A percentile compares a stretch with the other conserved stretches of the same genome.
Conservation (phyloP, 495 filamentous ascomycete genomes). For the Neurospora sp. region DNA sequence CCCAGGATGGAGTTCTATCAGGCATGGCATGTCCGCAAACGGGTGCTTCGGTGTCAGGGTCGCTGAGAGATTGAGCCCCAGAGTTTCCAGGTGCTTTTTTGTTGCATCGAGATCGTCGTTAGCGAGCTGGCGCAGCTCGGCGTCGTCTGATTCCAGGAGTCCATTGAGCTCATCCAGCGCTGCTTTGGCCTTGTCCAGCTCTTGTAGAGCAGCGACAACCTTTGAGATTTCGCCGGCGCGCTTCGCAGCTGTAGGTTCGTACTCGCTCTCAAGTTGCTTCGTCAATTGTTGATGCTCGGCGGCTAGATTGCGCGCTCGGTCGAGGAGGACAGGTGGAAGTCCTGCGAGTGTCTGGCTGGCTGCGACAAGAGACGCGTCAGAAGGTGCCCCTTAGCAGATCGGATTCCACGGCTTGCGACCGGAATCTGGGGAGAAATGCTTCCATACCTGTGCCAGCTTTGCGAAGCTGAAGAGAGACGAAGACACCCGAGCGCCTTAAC, state of each 20-base stretch:
- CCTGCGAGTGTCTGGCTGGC: not conserved
- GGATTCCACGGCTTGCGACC: not conserved
- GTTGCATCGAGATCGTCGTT: conserved; percentile 63
- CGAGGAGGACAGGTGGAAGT: conserved; percentile 30
- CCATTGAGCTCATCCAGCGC: conserved; percentile 42
- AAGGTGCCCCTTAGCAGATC: not conserved
- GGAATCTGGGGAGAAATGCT: not conserved
- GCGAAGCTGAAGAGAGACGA: conserved; percentile 24
- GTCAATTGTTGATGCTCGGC: conserved; percentile 51
- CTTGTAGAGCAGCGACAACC: conserved; percentile 57
- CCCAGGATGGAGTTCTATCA: conserved; percentile 86
- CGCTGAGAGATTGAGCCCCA: conserved; percentile 56
- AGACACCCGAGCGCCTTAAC: conserved; percentile 24
- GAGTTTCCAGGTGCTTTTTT: conserved; percentile 42
- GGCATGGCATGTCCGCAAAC: conserved; percentile 83
- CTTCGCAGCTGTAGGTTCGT: conserved; percentile 64
- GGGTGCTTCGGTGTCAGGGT: conserved; percentile 81
- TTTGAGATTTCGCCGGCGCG: conserved; percentile 63
- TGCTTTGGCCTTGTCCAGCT: conserved; percentile 54
- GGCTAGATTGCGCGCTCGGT: conserved; percentile 29
- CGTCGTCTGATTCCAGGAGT: conserved; percentile 40
- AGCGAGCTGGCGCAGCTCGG: conserved; percentile 54
- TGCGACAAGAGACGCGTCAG: not conserved
- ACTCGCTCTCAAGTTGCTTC: conserved; percentile 48
- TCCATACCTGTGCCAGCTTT: conserved; percentile 35